Conservation (phyloP, 768 basidiomycete genomes). For the Crassisporium funariophilum region DNA sequence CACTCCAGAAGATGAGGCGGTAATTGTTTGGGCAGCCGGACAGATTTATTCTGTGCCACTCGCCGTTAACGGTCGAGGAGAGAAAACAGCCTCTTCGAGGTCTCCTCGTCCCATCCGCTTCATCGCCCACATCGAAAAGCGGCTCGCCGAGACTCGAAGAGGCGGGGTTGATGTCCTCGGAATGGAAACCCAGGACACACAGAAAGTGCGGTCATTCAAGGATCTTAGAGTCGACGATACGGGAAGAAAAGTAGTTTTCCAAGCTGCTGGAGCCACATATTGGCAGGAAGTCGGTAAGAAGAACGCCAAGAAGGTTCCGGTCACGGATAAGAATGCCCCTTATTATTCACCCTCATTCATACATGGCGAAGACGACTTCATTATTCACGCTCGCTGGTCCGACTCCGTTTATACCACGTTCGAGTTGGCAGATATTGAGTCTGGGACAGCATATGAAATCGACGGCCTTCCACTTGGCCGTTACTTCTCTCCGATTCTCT, state of each 20-base stretch:
- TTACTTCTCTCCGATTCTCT: constrained; percentile 62
- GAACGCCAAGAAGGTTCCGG: constrained; percentile 43
- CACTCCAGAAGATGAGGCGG: constrained; percentile 54
- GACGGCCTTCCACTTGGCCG: constrained; percentile 63
- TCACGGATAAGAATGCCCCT: constrained; percentile 44
- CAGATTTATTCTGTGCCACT: constrained; percentile 68
- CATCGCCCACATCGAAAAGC: constrained; percentile 63
- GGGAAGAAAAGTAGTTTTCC: constrained; percentile 59
- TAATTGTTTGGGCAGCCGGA: constrained; percentile 77
- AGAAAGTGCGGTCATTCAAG: constrained; percentile 63
- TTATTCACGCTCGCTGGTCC: constrained; percentile 73
- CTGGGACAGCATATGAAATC: constrained; percentile 48
- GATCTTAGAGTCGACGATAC: constrained; percentile 58
- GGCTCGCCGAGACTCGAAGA: constrained; percentile 60
- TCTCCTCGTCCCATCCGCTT: constrained; percentile 56
- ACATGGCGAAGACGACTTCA: constrained; percentile 46
- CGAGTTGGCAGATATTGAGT: constrained; percentile 59
- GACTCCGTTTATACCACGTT: constrained; percentile 61
- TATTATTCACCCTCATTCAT: constrained; percentile 75
- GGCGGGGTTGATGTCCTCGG: constrained; percentile 51
- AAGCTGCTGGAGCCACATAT: constrained; percentile 65
- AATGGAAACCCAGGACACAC: constrained; percentile 54
- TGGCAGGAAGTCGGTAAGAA: constrained; percentile 44
- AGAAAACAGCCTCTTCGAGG: constrained; percentile 44
- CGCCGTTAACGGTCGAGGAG: constrained; percentile 49